Evolutionary conservation across 495 filamentous ascomycete genomes (phyloP).

Genomic region (Clavariopsis aquatica): DNA sequence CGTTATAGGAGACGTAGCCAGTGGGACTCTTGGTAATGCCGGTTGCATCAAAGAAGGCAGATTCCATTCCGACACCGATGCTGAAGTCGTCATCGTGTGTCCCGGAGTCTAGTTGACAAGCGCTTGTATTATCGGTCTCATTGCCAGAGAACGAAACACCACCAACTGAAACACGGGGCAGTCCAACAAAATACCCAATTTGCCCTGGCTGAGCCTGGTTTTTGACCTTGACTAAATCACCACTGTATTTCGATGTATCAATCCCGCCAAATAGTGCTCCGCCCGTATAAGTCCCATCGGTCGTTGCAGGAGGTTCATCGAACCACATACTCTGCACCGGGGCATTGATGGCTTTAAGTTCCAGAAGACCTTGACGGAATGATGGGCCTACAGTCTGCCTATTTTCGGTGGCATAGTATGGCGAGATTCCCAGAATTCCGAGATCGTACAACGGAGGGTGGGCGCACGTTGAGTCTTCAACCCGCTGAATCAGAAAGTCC

Average conservation of each 20-base stretch:
- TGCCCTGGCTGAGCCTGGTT: not conserved
- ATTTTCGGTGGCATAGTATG: not conserved
- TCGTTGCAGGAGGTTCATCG: not conserved
- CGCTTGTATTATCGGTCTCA: not conserved
- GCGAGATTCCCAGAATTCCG: not conserved
- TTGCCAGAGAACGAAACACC: not conserved
- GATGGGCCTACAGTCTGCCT: not conserved
- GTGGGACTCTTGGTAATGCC: not conserved
- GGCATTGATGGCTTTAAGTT: not conserved
- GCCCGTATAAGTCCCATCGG: not conserved
- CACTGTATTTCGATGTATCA: constrained; percentile 5
- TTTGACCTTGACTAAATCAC: not conserved
- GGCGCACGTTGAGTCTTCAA: not conserved
- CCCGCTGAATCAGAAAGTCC: not conserved
- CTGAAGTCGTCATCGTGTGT: not conserved
- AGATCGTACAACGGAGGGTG: not conserved
- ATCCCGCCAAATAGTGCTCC: not conserved
- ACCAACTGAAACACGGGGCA: not conserved
- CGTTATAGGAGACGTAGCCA: not conserved
- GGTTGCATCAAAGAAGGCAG: not conserved
- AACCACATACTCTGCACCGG: constrained; percentile 5
- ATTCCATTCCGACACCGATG: not conserved
- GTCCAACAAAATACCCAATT: not conserved
- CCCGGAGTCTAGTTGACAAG: not conserved
- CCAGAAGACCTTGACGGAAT: constrained; percentile 3